phyloP scores from a whole-genome alignment of 441 rosid genomes.

The Sinapis alba region DNA sequence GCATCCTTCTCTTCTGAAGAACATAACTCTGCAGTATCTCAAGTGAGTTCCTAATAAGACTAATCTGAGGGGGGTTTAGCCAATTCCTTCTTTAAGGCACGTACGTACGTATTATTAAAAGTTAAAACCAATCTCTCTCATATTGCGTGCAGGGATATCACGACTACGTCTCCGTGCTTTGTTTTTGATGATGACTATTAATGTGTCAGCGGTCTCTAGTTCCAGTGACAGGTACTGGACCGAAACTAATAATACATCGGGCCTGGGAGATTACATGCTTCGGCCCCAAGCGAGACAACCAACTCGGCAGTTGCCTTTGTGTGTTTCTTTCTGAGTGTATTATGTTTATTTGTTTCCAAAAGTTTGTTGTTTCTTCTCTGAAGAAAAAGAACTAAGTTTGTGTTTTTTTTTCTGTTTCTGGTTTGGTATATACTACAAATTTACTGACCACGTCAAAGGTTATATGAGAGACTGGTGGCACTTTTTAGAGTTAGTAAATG shows the following conservation, averaged over 20 bases:
- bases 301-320: conserved; percentile 17
- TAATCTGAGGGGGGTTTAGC: background rate
- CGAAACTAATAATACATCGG: too few species aligned
- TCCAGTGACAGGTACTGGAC: too few species aligned
- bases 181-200: conserved; percentile 28
- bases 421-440: background rate
- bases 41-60: conserved; percentile 44
- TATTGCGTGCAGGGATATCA: conserved; percentile 48
- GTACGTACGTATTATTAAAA: background rate
- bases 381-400: background rate
- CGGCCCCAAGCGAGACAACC: background rate
- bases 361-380: too few species aligned
- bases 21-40: conserved; percentile 69
- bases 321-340: too few species aligned
- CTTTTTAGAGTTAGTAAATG: too few species aligned
- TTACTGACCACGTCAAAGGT: background rate
- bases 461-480: background rate
- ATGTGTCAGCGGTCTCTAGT: too few species aligned
- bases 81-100: background rate
- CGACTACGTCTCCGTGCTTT: conserved; percentile 56
- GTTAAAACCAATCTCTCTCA: background rate
- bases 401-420: background rate
- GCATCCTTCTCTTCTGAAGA: conserved; percentile 62
- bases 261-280: too few species aligned
- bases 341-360: too few species aligned